Evolutionary conservation across 306 rosid species (phyloP), one percentile per base, ranked within the genome.

Genomic region (Dryas alaskensis): DNA sequence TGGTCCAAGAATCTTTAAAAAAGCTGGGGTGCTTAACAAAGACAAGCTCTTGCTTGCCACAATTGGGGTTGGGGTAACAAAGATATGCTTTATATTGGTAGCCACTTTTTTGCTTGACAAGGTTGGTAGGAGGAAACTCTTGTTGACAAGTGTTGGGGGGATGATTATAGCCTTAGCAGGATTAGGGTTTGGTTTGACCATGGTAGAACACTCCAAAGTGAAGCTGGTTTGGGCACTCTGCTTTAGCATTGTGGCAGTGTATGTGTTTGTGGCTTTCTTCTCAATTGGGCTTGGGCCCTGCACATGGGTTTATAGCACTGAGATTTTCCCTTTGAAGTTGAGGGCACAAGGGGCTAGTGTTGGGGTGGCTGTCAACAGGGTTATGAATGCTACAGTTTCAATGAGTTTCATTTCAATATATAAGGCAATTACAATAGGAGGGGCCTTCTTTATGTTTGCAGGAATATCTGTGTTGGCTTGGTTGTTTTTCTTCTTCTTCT

Each of bases 341-440:
- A 88, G 98, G 43, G 97, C 95, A 3, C 96, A 84, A 22, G 98
- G 97, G 1, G 66, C 67, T 0, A 78, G 96, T 25, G 63, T 91
- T 17, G 94, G 94, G 4, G 94, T 91, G 43, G 98, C 90, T 0
- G 96, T 94, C 78, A 94, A 91, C 8, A 84, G 98, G 4, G 4
- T 70, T 27, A 76, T 77, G 84, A 94, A 91, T 69, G 98, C 92
- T 13, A 12, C 55, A 0, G 73, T 94, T 44, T 89, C 98, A 0
- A 83, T 89, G 77, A 81, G 80, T 16, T 93, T 93, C 71, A 75
- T 93, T 31, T 81, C 96, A 2, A 76, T 91, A 31, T 89, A 83
- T 16, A 80, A 87, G 22, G 91, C 89, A 40, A 84, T 94, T 4
- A 91, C 95, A 0, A 88, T 94, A 0, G 98, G 98, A 22, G 97